Evolutionary conservation across 352 stramenopile species (phyloP), one percentile per base, ranked within the genome.

Genomic region (Phytophthora rubi): DNA sequence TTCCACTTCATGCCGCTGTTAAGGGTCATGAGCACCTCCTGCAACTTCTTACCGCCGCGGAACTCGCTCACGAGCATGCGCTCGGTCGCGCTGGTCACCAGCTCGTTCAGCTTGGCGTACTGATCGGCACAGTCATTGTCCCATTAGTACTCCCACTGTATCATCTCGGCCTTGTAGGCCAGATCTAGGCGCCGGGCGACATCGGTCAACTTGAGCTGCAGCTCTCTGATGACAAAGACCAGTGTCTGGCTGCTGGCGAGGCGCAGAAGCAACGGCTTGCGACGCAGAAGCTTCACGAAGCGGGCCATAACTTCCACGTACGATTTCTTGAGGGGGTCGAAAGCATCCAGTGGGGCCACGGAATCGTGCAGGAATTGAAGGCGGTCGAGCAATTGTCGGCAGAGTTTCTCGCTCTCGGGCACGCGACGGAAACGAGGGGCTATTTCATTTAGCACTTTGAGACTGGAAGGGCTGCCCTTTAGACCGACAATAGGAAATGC

Each of bases 281-380:
- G 33, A 42, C 53, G 45, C 54, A 65, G 21, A 3, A 69, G 54
- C 39, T 35, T 58, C 16, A 62, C 26, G 37, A 69, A 45, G 16
- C 28, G 21, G 30, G 26, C 45, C 33, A 68, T 18, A 6, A 66
- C 59, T 35, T 44, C 45, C 12, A 35, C 6, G 32, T 57, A 68
- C 37, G 62, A 44, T 23, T 9, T 59, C 3, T 49, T 32, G 65
- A 90, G 78, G 8, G 94, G 60, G 64, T 88, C 91, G 15, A 47
- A 18, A 4, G 92, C 57, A 2, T 79, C 83, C 13, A 62, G 18
- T n/a, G 52, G 28, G 1, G 35, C 32, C 9, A 68, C 53, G 0
- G 2, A 7, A 0, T 55, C 52, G 53, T 69, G 62, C 13, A 69
- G 53, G 9, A 62, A 33, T 8, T 52, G 3, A 0, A 69, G 53